Base-by-base conservation (phyloP, 106 monocot species). In the Apostasia shenzhenica region DNA sequence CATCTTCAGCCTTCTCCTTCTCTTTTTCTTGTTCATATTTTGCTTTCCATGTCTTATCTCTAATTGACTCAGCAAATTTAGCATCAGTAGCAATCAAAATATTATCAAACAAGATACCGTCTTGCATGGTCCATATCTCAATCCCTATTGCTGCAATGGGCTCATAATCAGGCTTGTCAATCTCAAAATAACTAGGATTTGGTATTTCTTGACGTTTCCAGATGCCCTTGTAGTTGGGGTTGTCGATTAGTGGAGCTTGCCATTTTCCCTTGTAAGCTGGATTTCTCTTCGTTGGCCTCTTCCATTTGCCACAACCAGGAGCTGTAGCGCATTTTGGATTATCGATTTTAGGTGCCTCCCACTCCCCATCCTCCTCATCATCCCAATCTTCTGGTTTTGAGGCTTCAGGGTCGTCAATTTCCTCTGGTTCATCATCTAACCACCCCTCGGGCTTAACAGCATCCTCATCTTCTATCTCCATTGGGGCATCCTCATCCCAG, bases 231-330 rank as follows among this genome's bases (percentile, higher is more conserved):
- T 80, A 87, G 55, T 74, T 66, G 4, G 87, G 87, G 63, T 87
- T 93, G 68, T 93, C 93, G 67, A 93, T 89, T 47, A 84, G n/a
- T 42, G 89, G 88, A 55, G 86, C 79, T 49, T 79, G 70, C 93
- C 93, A 93, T 57, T 93, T 93, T 6, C 93, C 93, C 77, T 93
- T 93, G 75, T 93, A 93, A 9, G 80, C 89, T 8, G 93, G 93
- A 63, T 93, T 93, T 55, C 45, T 75, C 72, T 86, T 93, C 72
- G 62, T 76, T 38, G 93, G 93, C 66, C 70, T 83, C 83, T 79
- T 93, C 93, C 93, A 93, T 66, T 89, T 89, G 57, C 93, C 93
- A 62, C 93, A 93, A 4, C 93, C 93, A 66, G 93, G 88, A 5
- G 75, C 86, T 45, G 55, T 63, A 48, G 81, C 83, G 65, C 93